Percentiles rank a stretch among this genome's conserved stretches.
These are phyloP conservation scores for Monosporozyma siamensis DNA, from an alignment of 805 yeast species.

Conservation along the genomic window DNA sequence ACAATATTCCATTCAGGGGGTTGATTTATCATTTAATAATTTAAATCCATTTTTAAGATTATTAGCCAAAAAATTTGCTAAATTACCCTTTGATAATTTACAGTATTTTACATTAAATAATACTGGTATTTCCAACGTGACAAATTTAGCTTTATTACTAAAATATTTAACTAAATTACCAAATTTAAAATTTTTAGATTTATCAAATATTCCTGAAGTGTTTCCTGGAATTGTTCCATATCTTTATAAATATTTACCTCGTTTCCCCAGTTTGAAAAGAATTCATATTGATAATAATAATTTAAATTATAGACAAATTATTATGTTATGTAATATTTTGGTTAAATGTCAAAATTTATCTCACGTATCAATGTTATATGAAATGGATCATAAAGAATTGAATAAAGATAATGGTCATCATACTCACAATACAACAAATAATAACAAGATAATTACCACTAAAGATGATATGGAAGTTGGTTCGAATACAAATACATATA, in stretches of 20 bases:
- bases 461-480: neutral
- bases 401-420: constrained; percentile 13
- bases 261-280: constrained; percentile 52
- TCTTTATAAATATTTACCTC: constrained; percentile 56
- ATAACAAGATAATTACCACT: neutral
- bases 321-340: constrained; percentile 56
- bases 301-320: constrained; percentile 45
- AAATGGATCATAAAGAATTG: constrained; percentile 17
- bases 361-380: constrained; percentile 62
- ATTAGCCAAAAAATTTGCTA: constrained; percentile 18
- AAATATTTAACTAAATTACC: constrained; percentile 45
- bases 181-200: constrained; percentile 58
- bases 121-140: constrained; percentile 46
- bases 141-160: constrained; percentile 42
- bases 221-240: constrained; percentile 54
- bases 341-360: constrained; percentile 61
- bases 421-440: neutral
- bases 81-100: constrained; percentile 22
- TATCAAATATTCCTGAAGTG: constrained; percentile 57
- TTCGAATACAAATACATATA: neutral
- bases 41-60: constrained; percentile 31
- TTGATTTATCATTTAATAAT: constrained; percentile 80
- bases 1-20: constrained; percentile 40
- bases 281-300: constrained; percentile 64
- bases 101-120: constrained; percentile 53